Percentiles rank a stretch among this genome's conserved stretches.
phyloP scores from a whole-genome alignment of 1,139 yeast genomes.

The Pichia sp. region DNA sequence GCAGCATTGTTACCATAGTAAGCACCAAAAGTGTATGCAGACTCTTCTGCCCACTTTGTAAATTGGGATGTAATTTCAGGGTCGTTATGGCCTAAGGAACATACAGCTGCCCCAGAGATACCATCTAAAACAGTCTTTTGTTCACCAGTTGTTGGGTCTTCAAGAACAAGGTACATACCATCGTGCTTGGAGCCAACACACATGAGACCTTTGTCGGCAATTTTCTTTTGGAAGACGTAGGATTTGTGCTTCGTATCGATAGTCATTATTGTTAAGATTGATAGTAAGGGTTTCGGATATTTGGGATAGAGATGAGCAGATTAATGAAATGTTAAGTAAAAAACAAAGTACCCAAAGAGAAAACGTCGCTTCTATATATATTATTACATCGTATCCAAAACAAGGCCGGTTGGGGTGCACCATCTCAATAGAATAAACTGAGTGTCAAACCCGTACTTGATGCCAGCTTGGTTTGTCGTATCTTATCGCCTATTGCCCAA shows the following conservation, averaged over 20 bases:
- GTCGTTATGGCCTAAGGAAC: constrained; percentile 45
- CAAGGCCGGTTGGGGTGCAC: too few species aligned
- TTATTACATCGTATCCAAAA: too few species aligned
- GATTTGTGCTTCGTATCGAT: constrained; percentile 15
- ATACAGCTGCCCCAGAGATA: constrained; percentile 57
- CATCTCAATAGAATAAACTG: too few species aligned
- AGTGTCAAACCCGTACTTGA: too few species aligned
- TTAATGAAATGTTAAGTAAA: too few species aligned
- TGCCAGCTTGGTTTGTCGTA: too few species aligned
- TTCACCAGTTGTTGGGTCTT: constrained; percentile 40
- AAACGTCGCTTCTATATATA: too few species aligned
- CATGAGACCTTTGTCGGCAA: constrained; percentile 20
- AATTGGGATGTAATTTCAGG: constrained; percentile 40
- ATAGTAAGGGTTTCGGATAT: too few species aligned
- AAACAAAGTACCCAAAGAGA: too few species aligned
- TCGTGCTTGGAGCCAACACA: constrained; percentile 36
- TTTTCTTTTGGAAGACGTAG: constrained; percentile 20
- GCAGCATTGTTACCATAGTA: constrained; percentile 37
- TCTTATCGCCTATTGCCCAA: constrained; percentile 7
- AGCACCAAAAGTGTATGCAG: constrained; percentile 39
- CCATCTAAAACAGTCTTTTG: constrained; percentile 40
- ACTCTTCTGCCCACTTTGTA: constrained; percentile 38
- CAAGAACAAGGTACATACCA: constrained; percentile 40
- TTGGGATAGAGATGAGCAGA: too few species aligned
- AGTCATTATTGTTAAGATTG: constrained; percentile 13